Percentiles rank a stretch among this genome's conserved stretches.
Conservation (phyloP, 202 grass and related monocot genomes). For the Eragrostis tef region DNA sequence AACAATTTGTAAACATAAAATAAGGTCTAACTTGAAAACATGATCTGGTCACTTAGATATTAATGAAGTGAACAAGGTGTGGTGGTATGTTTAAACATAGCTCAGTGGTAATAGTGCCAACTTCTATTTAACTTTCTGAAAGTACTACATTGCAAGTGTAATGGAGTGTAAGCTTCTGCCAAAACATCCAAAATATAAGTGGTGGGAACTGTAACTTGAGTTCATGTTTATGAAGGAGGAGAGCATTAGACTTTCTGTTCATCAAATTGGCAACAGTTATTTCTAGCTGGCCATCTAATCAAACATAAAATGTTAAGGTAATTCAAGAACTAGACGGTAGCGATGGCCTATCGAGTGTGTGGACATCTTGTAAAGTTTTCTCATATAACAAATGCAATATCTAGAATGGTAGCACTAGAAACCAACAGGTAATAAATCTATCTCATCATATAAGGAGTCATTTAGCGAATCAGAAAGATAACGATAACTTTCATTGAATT, state of each 20-base stretch:
- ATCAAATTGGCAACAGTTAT: slow-evolving; percentile 2
- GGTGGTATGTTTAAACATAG: not conserved
- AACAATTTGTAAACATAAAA: slow-evolving; percentile 7
- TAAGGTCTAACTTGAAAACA: not conserved
- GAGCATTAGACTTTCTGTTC: slow-evolving; percentile 14
- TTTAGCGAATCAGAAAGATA: not conserved
- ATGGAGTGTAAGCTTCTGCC: not conserved
- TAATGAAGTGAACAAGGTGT: not conserved
- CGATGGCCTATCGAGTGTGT: not conserved
- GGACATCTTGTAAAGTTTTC: not conserved
- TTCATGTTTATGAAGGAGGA: not conserved
- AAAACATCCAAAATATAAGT: not conserved
- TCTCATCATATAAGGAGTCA: not conserved
- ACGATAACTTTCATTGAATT: not conserved
- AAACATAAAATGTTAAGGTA: not conserved
- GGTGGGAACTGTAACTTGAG: not conserved
- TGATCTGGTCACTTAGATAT: not conserved
- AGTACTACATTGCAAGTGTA: not conserved
- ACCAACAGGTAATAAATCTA: not conserved
- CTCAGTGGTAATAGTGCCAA: not conserved
- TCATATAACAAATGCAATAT: not conserved
- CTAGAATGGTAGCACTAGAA: not conserved
- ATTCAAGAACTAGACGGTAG: not conserved
- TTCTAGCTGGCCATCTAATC: not conserved
- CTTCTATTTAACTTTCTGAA: slow-evolving; percentile 4